A percentile compares a stretch with the other conserved stretches of the same genome.
phyloP scores from a whole-genome alignment of 306 rosid genomes.

The Corylus avellana region DNA sequence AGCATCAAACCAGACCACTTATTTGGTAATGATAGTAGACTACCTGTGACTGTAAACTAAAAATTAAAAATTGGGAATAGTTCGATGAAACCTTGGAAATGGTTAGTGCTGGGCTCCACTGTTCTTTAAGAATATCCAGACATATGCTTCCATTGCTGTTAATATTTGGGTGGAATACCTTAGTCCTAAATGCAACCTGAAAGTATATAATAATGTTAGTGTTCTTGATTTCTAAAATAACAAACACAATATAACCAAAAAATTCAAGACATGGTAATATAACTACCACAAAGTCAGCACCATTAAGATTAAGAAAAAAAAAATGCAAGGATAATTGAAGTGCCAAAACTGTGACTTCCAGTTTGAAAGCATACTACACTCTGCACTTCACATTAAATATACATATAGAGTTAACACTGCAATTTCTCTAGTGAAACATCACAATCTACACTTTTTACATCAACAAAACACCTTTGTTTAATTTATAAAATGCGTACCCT shows the following conservation, averaged over 20 bases:
- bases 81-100: constrained; percentile 70
- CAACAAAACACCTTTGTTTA: not conserved
- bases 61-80: not conserved
- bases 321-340: not conserved
- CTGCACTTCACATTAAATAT: not conserved
- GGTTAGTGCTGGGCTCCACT: constrained; percentile 89
- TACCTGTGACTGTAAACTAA: not conserved
- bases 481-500: not conserved
- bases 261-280: constrained; percentile 1
- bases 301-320: not conserved
- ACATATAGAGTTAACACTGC: not conserved
- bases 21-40: not conserved
- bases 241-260: not conserved
- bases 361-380: not conserved
- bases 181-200: constrained; percentile 92
- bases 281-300: not conserved
- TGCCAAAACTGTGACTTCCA: not conserved
- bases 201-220: constrained; percentile 6
- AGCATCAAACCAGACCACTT: not conserved
- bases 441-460: not conserved
- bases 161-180: constrained; percentile 95
- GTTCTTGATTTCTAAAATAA: not conserved
- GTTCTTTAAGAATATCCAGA: constrained; percentile 86
- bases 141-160: constrained; percentile 89
- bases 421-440: not conserved